Base-by-base conservation (phyloP, 139 green algal genomes). In the Haematococcus sp. region DNA sequence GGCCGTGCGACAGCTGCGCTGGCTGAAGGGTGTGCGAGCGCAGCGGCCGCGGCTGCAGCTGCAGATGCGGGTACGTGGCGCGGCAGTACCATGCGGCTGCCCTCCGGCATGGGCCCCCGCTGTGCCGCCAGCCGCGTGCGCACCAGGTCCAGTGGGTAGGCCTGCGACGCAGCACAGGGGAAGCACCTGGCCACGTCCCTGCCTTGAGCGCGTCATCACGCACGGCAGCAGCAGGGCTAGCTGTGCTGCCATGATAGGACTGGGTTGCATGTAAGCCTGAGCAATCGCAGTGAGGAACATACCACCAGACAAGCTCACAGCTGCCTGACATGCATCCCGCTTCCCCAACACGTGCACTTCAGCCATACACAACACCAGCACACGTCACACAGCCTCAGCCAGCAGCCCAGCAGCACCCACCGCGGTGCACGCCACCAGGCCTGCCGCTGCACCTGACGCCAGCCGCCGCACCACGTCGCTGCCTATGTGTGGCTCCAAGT, bases 61-160 rank as follows among this genome's bases (percentile, higher is more conserved):
- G 19, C 60, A 44, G 28, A 35, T 40, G 60, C 60, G 19, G 60
- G 19, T 17, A 68, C 19, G 28, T 43, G 60, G 35, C 23, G n/a
- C n/a, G n/a, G 25, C 40, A 30, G 33, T 20, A 30, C 22, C 13
- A 59, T 31, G 43, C 11, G 11, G 4, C 44, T 63, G n/a, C 43
- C 15, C 44, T 25, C 9, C 9, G 61, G 61, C 31, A 51, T 30
- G 25, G 40, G 22, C 11, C 40, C 66, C 4, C 66, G 43, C 76
- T 96, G 87, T 0, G 88, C 93, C 13, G 93, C 88, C 27, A 97
- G 85, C 55, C 92, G 85, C 4, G 95, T 99, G 28, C 95, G 88
- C 13, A 99, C 82, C 17, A 99, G 81, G 78, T 99, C 95, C 40
- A 99, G 70, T 0, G 94, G 94, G 77, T 98, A 98, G 0, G 91